Evolutionary conservation across 208 protist species (phyloP).

Genomic region (Crithidia thermophila): DNA sequence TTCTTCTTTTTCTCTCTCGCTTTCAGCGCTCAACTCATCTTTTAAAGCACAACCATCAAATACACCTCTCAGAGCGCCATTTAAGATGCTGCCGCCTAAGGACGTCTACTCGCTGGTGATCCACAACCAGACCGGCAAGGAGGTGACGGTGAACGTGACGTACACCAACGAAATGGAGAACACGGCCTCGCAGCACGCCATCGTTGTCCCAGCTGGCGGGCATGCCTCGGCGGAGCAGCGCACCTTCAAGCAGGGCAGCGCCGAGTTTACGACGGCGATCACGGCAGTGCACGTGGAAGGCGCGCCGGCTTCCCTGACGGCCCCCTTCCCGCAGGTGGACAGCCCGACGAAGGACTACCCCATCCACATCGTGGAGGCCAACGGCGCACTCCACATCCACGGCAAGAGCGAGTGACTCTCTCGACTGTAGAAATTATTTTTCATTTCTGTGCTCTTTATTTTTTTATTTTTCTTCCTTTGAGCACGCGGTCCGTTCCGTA

Average conservation of each 20-base stretch:
- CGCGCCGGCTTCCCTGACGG: conserved; percentile 15
- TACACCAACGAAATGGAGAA: conserved; percentile 36
- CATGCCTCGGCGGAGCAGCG: conserved; percentile 37
- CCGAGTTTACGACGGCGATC: conserved; percentile 43
- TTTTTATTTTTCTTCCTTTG: conserved; percentile 4
- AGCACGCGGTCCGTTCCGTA: no score
- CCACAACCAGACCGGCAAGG: conserved; percentile 42
- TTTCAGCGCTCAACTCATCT: neutral
- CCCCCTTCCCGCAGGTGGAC: conserved; percentile 45
- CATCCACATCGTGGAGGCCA: conserved; percentile 33
- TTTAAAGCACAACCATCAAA: neutral
- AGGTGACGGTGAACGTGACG: conserved; percentile 38
- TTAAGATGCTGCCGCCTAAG: conserved; percentile 57
- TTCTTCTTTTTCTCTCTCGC: conserved; percentile 1
- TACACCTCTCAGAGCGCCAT: conserved; percentile 1
- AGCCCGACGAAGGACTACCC: conserved; percentile 54
- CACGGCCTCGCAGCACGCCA: neutral
- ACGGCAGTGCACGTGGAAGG: conserved; percentile 41
- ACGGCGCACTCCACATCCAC: conserved; percentile 11
- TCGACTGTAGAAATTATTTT: neutral
- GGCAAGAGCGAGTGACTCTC: neutral
- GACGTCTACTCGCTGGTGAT: conserved; percentile 72
- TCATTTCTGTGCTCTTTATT: neutral
- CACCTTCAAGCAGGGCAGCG: conserved; percentile 18
- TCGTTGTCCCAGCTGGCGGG: conserved; percentile 28